Evolutionary conservation across 225 moss, liverwort and hornwort genomes (phyloP), one percentile per base, ranked within the genome.

Genomic region (Takakia lepidozioides): DNA sequence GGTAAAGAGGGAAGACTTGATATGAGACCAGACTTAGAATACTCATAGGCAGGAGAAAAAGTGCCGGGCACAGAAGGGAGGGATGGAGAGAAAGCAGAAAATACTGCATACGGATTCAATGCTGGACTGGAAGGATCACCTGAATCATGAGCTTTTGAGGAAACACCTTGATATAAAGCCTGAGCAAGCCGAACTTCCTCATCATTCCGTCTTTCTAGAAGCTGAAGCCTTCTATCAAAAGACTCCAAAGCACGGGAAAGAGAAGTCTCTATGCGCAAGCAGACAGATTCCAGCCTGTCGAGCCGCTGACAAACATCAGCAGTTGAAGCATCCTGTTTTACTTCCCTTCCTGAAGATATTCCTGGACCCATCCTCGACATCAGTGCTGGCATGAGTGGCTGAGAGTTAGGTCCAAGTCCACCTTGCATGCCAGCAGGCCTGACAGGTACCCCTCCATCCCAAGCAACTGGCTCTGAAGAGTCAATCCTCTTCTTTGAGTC

Each of bases 221-320:
- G 28, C 55, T 58, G 66, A 35, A 92, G 58, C 40, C 84, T 67
- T 51, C 64, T 79, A 61, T 92, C 78, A 55, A 92, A 81, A 48
- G 58, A 74, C 62, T 92, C 76, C 62, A 87, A 48, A 16, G 74
- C 69, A 29, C 55, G 64, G 50, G 55, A 58, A 63, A 91, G 41
- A 59, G 83, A 81, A 30, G 14, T 69, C 59, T 91, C 86, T 52
- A 91, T 86, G 2, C 87, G 71, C 52, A 76, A 29, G 50, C 84
- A 92, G 2, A 87, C 64, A 21, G 62, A 55, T 65, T 87, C 87
- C 41, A 92, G 71, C 22, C 82, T 69, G 35, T 70, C 74, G 44
- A 92, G 71, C 9, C 87, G 76, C 44, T 74, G 63, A 46, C 78
- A 70, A 13, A 87, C 35, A 44, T 73, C 68, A 43, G 70, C 58